phyloP scores from a whole-genome alignment of 2,329 filamentous ascomycete genomes.

The Cercospora nicotianae region DNA sequence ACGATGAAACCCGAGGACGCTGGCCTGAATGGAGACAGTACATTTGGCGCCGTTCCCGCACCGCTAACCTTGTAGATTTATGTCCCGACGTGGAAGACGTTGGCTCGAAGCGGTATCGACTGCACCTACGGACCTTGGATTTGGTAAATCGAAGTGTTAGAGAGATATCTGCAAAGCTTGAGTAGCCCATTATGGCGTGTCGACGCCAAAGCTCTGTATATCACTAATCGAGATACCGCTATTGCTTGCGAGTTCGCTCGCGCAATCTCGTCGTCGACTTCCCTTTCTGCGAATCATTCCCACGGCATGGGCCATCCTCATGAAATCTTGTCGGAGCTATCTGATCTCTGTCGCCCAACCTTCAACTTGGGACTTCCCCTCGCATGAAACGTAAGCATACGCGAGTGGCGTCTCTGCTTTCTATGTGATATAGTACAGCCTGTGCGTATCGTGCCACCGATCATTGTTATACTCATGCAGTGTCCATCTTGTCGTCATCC shows the following conservation, averaged over 20 bases:
- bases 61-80: constrained; percentile 32
- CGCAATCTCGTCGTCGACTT: not conserved
- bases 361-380: not conserved
- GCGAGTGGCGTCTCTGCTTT: not conserved
- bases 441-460: not conserved
- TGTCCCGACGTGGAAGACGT: not conserved
- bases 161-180: not conserved
- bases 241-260: not conserved
- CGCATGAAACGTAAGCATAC: not conserved
- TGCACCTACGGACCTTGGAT: not conserved
- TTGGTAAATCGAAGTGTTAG: not conserved
- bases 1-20: constrained; percentile 50
- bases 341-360: not conserved
- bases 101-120: not conserved
- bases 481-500: constrained; percentile 38
- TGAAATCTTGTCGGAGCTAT: not conserved
- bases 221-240: constrained; percentile 1
- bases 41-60: constrained; percentile 39
- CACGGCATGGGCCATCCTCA: not conserved
- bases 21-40: constrained; percentile 35
- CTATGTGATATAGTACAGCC: constrained; percentile 12
- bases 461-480: constrained; percentile 25
- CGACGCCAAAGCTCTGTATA: not conserved
- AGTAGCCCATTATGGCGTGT: not conserved
- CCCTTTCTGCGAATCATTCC: not conserved